Evolutionary conservation across 768 basidiomycete species (phyloP).

Genomic region (Cystofilobasidium bisporidii): DNA sequence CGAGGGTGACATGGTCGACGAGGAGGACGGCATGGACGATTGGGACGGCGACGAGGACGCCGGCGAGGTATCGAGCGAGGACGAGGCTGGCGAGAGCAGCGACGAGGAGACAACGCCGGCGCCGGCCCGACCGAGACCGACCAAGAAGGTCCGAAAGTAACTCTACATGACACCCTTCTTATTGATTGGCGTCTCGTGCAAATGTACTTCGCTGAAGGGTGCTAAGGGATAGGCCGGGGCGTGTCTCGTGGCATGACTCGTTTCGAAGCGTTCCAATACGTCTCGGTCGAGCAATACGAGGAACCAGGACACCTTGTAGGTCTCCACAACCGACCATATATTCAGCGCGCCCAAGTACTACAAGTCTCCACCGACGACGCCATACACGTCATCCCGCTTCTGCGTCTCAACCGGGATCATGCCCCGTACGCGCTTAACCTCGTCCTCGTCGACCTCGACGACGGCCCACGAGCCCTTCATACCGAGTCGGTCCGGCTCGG

Average conservation of each 20-base stretch:
- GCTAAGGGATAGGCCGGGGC: too few relatives aligned
- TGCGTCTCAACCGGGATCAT: slow-evolving; percentile 36
- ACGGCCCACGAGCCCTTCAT: slow-evolving; percentile 32
- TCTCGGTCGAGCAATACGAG: too few relatives aligned
- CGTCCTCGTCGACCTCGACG: slow-evolving; percentile 31
- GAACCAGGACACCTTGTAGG: too few relatives aligned
- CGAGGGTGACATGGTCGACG: slow-evolving; percentile 9
- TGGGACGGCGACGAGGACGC: slow-evolving; percentile 15
- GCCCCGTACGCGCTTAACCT: slow-evolving; percentile 30
- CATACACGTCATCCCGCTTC: slow-evolving; percentile 35
- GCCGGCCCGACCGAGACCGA: neutral
- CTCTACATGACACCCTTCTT: neutral
- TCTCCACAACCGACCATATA: too few relatives aligned
- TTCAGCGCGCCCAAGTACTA: too few relatives aligned
- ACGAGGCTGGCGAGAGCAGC: slow-evolving; percentile 15
- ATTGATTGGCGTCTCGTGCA: too few relatives aligned
- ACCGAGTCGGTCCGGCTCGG: slow-evolving; percentile 22
- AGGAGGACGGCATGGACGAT: slow-evolving; percentile 11
- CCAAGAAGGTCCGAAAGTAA: slow-evolving; percentile 2
- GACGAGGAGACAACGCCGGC: slow-evolving; percentile 12
- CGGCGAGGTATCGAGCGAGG: slow-evolving; percentile 17
- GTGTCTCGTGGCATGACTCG: too few relatives aligned
- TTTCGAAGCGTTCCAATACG: too few relatives aligned
- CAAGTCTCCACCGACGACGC: slow-evolving; percentile 22
- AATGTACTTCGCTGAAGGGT: too few relatives aligned